Evolutionary conservation across 2,329 filamentous ascomycete species (phyloP), one percentile per base, ranked within the genome.

Genomic region (Dactylellina leptospora): DNA sequence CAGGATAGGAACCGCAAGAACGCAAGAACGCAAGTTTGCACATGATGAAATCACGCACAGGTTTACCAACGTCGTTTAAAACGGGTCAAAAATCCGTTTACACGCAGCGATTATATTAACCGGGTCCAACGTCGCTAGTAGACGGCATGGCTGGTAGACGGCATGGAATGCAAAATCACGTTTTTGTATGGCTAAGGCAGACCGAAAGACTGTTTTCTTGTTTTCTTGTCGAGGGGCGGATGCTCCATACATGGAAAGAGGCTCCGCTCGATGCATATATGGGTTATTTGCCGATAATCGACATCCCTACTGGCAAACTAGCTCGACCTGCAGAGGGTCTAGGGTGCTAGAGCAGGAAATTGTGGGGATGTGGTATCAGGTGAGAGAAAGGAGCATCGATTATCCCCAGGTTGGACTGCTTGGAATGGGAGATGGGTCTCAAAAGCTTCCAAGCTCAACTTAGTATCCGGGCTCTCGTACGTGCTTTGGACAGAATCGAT

Each of bases 171-270:
- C 63, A 69, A 63, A 33, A 62, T 63, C 56, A 71, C 56, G 66
- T 71, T 62, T 71, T 71, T 58, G 44, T 50, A 62, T 53, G 58
- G 51, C 56, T 58, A 71, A 71, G 66, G 58, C 66, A 71, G 66
- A 71, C 54, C 40, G 16, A 44, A 51, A 62, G 66, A 51, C 56
- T 55, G 18, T 45, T 47, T 40, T 44, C n/a, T 42, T 42, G 38
- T 4, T 45, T 22, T 42, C n/a, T 42, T 42, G 28, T 42, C 40
- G 40, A 61, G 56, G 54, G 48, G 44, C 47, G 28, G 51, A 50
- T 28, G 4, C 20, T 44, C 56, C n/a, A 50, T 61, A 45, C 66
- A 33, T 58, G 30, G 58, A 56, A 62, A 55, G 66, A 55, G 66
- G 58, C 66, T 71, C 66, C 66, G 66, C 58, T 71, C 53, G 27